Conservation (phyloP, 805 yeast genomes). For the Saccharomycopsis guyanensis region DNA sequence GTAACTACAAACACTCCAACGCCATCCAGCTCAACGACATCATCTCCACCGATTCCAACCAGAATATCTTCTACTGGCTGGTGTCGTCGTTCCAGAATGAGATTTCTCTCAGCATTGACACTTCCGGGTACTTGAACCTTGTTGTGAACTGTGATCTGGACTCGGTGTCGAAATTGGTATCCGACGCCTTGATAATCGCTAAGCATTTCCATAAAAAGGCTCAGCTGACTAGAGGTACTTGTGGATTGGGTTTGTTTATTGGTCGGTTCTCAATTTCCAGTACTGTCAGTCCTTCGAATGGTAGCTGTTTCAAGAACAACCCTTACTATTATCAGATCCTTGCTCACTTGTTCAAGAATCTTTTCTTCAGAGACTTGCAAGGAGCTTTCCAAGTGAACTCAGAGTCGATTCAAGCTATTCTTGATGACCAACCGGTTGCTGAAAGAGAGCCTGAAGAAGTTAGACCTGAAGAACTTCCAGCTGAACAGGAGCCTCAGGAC, state of each 20-base stretch:
- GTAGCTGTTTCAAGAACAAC: neutral
- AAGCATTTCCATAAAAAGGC: neutral
- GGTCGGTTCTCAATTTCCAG: conserved; percentile 5
- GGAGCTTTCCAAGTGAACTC: conserved; percentile 4
- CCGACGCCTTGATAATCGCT: conserved; percentile 2
- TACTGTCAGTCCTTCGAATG: neutral
- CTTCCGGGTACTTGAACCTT: conserved; percentile 1
- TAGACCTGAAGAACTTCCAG: neutral
- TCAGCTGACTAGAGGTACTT: neutral
- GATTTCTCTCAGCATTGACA: conserved; percentile 3
- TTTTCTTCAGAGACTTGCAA: conserved; percentile 12
- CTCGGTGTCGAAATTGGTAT: neutral
- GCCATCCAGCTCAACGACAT: neutral
- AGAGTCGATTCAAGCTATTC: neutral
- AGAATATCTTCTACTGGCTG: conserved; percentile 1
- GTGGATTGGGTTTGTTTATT: conserved; percentile 4
- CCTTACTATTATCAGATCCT: conserved; percentile 10
- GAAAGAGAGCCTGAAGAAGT: neutral
- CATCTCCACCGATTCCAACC: neutral
- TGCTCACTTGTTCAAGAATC: conserved; percentile 16
- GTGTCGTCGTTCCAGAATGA: neutral
- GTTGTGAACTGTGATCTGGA: neutral
- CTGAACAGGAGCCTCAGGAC: neutral
- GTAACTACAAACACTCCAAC: neutral
- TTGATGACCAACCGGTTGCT: neutral